A percentile compares a stretch with the other conserved stretches of the same genome.
Conservation (phyloP, 352 stramenopile species). For the Phytophthora lateralis region DNA sequence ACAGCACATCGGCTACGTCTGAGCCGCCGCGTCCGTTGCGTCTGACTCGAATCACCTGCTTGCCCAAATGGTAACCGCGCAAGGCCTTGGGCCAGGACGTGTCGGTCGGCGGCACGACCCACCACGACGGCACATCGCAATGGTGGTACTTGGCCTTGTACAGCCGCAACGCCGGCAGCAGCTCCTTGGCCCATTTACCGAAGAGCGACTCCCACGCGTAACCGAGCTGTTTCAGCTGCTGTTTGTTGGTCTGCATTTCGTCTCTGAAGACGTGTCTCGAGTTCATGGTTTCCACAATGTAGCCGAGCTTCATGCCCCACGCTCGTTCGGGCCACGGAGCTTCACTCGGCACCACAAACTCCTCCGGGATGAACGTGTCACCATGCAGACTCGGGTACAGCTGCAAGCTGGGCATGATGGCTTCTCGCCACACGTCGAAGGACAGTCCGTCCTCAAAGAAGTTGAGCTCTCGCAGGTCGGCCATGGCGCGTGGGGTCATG, state of each 20-base stretch:
- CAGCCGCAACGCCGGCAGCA: constrained; percentile 67
- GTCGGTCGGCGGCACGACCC: constrained; percentile 51
- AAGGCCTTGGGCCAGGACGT: constrained; percentile 72
- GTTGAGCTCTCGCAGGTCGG: constrained; percentile 46
- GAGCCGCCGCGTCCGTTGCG: constrained; percentile 47
- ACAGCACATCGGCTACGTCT: constrained; percentile 55
- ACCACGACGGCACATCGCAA: constrained; percentile 85
- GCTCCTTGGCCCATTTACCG: constrained; percentile 55
- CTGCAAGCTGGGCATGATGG: constrained; percentile 49
- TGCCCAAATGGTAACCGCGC: constrained; percentile 87
- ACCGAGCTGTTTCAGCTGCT: constrained; percentile 49
- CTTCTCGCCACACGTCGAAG: constrained; percentile 38
- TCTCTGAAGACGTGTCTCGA: constrained; percentile 47
- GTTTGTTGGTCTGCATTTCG: constrained; percentile 46
- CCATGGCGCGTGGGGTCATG: constrained; percentile 24
- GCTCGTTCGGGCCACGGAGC: constrained; percentile 46
- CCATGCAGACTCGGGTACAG: constrained; percentile 33
- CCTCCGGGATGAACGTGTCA: constrained; percentile 41
- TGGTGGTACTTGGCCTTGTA: constrained; percentile 89
- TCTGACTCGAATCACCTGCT: constrained; percentile 69
- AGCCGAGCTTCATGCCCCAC: constrained; percentile 54
- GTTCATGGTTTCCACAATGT: constrained; percentile 59
- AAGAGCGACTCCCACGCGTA: constrained; percentile 69
- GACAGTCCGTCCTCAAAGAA: constrained; percentile 45
- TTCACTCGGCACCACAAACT: constrained; percentile 66